phyloP scores from a whole-genome alignment of 1,139 yeast species.

The Hanseniaspora sp. region DNA sequence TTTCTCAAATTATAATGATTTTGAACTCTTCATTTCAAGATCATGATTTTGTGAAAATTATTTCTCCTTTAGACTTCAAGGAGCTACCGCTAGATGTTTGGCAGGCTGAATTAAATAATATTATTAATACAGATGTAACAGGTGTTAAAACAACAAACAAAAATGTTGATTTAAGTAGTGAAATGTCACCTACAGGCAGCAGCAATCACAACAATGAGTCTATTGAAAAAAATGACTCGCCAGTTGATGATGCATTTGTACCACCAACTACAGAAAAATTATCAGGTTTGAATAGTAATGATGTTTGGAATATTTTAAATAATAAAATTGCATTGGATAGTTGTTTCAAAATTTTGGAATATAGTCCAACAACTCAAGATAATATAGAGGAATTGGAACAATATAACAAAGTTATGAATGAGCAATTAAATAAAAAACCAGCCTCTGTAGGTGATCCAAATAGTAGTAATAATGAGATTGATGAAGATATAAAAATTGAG shows the following conservation, averaged over 20 bases:
- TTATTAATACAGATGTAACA: conserved; percentile 7
- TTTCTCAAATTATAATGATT: conserved; percentile 82
- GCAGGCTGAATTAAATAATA: conserved; percentile 11
- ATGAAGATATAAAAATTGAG: conserved; percentile 10
- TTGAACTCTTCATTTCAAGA: conserved; percentile 90
- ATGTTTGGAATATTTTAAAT: conserved; percentile 12
- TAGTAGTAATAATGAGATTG: neutral
- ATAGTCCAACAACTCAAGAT: conserved; percentile 7
- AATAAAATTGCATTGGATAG: conserved; percentile 10
- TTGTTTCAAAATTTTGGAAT: conserved; percentile 12
- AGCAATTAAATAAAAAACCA: neutral
- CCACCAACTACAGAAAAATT: conserved; percentile 13
- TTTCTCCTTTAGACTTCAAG: conserved; percentile 13
- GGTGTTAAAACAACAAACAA: neutral
- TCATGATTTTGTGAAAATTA: conserved; percentile 60
- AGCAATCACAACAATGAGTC: neutral
- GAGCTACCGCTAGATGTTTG: conserved; percentile 3
- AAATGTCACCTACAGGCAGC: neutral
- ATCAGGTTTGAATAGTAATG: conserved; percentile 9
- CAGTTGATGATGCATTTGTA: conserved; percentile 9
- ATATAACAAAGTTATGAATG: neutral
- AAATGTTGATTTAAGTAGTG: neutral
- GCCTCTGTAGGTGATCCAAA: neutral
- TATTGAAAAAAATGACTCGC: neutral
- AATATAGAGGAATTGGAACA: conserved; percentile 9